phyloP scores from a whole-genome alignment of 2,329 filamentous ascomycete genomes.

The Rasamsonia emersonii region DNA sequence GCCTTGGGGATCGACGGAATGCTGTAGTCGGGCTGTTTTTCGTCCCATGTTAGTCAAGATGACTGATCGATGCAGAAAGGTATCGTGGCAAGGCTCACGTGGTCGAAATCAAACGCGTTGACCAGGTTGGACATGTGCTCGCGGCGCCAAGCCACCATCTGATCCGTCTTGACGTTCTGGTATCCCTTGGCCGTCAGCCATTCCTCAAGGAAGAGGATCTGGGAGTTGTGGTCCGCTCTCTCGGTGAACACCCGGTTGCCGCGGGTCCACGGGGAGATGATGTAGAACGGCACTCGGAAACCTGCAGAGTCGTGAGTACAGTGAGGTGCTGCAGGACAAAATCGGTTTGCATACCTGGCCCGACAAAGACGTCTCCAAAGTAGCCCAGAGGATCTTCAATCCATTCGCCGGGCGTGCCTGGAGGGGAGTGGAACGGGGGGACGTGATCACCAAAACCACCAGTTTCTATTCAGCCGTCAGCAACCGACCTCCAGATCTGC shows the following conservation, averaged over 20 bases:
- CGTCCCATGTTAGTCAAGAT: constrained; percentile 4
- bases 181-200: constrained; percentile 40
- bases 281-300: constrained; percentile 46
- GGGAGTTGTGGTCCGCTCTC: constrained; percentile 47
- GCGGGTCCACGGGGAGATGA: constrained; percentile 48
- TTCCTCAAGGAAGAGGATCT: constrained; percentile 47
- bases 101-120: constrained; percentile 39
- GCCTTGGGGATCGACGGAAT: constrained; percentile 40
- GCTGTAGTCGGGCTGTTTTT: constrained; percentile 36
- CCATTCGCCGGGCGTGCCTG: constrained; percentile 46
- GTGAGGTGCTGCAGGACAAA: background rate
- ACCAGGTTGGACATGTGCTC: constrained; percentile 41
- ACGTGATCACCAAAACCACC: constrained; percentile 50
- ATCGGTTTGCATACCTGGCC: constrained; percentile 24
- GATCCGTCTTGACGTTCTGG: constrained; percentile 28
- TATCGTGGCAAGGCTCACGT: constrained; percentile 16
- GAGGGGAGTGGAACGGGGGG: constrained; percentile 40
- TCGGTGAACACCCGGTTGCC: constrained; percentile 47
- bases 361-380: constrained; percentile 34
- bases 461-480: constrained; percentile 30
- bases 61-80: background rate
- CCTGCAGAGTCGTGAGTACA: constrained; percentile 17
- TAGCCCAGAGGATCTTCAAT: constrained; percentile 36
- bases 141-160: constrained; percentile 40
- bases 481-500: background rate